Conservation (phyloP, 2,329 filamentous ascomycete genomes). For the Aureobasidium melanogenum region DNA sequence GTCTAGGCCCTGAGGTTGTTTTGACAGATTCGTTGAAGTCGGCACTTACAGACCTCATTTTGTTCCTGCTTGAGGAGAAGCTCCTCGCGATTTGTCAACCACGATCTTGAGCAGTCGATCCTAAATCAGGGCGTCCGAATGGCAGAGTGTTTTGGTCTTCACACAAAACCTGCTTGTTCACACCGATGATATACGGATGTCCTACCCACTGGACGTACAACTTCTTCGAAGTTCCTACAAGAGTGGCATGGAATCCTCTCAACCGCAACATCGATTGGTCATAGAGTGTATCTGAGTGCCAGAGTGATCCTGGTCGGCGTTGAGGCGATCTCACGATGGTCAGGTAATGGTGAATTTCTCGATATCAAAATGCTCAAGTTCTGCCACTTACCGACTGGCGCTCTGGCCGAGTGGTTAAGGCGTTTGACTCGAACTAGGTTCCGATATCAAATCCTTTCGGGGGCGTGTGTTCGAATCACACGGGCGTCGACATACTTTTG, state of each 20-base stretch:
- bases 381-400: not conserved
- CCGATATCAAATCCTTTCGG: conserved; percentile 7
- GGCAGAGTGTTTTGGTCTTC: not conserved
- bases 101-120: not conserved
- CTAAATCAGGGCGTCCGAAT: not conserved
- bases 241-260: too few relatives aligned
- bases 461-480: conserved; percentile 4
- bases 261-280: too few relatives aligned
- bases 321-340: too few relatives aligned
- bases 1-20: not conserved
- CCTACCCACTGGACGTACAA: not conserved
- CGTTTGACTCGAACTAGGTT: conserved; percentile 5
- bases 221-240: too few relatives aligned
- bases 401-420: conserved; percentile 11
- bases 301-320: too few relatives aligned
- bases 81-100: not conserved
- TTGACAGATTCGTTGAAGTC: not conserved
- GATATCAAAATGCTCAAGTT: too few relatives aligned
- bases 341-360: too few relatives aligned
- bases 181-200: not conserved
- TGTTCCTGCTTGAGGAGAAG: not conserved
- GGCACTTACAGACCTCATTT: not conserved
- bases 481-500: conserved; percentile 1
- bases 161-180: not conserved
- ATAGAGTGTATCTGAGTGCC: too few relatives aligned